Evolutionary conservation across 169 alveolate genomes (phyloP).

Genomic region (Cystoisospora suis): DNA sequence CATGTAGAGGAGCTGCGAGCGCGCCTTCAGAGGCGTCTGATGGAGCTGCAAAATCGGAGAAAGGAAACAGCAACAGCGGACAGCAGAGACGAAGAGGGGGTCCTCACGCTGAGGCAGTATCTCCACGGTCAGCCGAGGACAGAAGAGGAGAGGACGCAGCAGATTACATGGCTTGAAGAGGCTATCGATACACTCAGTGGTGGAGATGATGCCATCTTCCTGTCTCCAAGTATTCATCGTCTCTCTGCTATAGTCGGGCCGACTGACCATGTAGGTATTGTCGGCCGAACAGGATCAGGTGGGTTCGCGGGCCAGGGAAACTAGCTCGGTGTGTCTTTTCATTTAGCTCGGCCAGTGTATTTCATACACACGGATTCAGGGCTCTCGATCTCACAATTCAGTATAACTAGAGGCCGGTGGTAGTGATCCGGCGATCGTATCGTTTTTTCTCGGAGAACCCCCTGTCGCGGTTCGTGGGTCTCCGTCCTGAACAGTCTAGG

Average conservation of each 20-base stretch:
- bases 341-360: no score
- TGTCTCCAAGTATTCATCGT: conserved; percentile 74
- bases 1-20: background rate
- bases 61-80: background rate
- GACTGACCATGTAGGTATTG: conserved; percentile 81
- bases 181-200: background rate
- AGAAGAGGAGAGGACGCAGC: background rate
- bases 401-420: no score
- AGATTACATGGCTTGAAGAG: background rate
- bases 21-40: background rate
- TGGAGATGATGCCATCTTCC: conserved; percentile 47
- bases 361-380: no score
- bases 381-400: no score
- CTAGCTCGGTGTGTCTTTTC: no score
- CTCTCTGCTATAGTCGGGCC: conserved; percentile 76
- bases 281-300: conserved; percentile 93
- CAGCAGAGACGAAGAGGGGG: background rate
- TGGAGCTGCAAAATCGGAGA: background rate
- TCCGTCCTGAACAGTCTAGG: no score
- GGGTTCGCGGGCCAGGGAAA: no score
- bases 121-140: background rate
- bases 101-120: background rate
- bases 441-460: no score
- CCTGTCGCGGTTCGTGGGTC: no score
- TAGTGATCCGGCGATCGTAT: no score